A percentile compares a stretch with the other conserved stretches of the same genome.
These are phyloP conservation scores for Spergularia azorica DNA, from an alignment of 179 eudicot species.

Conservation along the genomic window DNA sequence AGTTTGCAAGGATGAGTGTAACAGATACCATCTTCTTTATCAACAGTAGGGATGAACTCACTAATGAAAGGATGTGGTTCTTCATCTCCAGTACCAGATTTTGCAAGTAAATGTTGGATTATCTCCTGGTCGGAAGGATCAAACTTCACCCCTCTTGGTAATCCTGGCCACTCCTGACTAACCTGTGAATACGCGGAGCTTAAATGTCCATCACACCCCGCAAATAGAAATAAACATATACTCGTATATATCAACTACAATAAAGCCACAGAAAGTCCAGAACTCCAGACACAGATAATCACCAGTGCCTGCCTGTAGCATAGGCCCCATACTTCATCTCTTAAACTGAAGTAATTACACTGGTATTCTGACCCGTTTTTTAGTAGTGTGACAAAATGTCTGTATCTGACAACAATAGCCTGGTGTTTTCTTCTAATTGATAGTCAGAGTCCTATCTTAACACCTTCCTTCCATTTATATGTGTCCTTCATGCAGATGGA, in stretches of 20 bases:
- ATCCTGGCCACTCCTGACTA: slow-evolving; percentile 87
- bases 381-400: no score
- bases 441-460: not conserved
- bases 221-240: not conserved
- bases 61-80: slow-evolving; percentile 78
- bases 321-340: not conserved
- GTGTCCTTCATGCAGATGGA: not conserved
- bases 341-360: not conserved
- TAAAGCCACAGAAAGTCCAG: not conserved
- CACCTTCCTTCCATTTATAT: not conserved
- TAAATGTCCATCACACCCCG: not conserved
- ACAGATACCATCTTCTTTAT: slow-evolving; percentile 88
- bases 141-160: slow-evolving; percentile 93
- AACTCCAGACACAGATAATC: not conserved
- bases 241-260: not conserved
- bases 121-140: slow-evolving; percentile 97
- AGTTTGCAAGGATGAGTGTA: slow-evolving; percentile 89
- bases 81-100: slow-evolving; percentile 49
- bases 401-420: not conserved
- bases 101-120: slow-evolving; percentile 76
- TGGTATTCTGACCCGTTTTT: no score
- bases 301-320: no score
- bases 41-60: slow-evolving; percentile 88
- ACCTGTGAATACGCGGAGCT: slow-evolving; percentile 45
- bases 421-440: not conserved